Evolutionary conservation across 139 green algal genomes (phyloP).

Genomic region (Chlamydomonas eustigma): DNA sequence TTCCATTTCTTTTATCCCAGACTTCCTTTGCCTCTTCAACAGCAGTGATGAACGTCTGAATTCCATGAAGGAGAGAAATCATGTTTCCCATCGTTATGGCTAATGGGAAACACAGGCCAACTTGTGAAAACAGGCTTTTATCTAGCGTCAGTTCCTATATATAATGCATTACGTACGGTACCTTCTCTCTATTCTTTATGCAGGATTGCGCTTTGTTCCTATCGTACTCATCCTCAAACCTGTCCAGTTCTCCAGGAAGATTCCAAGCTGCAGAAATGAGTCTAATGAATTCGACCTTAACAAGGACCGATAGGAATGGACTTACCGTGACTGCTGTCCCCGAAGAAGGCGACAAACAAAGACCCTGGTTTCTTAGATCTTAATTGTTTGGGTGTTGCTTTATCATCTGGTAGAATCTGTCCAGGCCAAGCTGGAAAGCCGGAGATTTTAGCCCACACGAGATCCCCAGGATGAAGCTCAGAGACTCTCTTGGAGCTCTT

Average conservation of each 20-base stretch:
- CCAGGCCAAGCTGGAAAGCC: background rate
- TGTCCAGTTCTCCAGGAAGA: background rate
- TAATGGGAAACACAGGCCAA: too few species aligned
- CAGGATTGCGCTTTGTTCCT: background rate
- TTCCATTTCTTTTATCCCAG: background rate
- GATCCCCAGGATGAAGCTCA: background rate
- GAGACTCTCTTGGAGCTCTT: background rate
- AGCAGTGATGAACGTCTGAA: slow-evolving; percentile 4
- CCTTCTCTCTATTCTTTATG: background rate
- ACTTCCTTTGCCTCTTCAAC: slow-evolving; percentile 12
- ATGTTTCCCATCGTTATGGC: too few species aligned
- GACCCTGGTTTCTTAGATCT: background rate
- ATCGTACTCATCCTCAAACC: background rate
- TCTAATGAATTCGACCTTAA: too few species aligned
- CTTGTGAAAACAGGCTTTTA: too few species aligned
- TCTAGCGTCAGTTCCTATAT: too few species aligned
- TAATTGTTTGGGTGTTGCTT: background rate
- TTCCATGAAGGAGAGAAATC: too few species aligned
- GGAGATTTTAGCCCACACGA: slow-evolving; percentile 3
- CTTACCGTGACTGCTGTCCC: background rate
- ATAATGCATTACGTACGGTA: too few species aligned
- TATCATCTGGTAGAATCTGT: background rate
- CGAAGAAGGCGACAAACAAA: background rate
- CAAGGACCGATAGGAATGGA: too few species aligned
- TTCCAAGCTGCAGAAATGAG: background rate